Evolutionary conservation across 1,284 basidiomycete species (phyloP).

Genomic region (Volvariella volvacea): DNA sequence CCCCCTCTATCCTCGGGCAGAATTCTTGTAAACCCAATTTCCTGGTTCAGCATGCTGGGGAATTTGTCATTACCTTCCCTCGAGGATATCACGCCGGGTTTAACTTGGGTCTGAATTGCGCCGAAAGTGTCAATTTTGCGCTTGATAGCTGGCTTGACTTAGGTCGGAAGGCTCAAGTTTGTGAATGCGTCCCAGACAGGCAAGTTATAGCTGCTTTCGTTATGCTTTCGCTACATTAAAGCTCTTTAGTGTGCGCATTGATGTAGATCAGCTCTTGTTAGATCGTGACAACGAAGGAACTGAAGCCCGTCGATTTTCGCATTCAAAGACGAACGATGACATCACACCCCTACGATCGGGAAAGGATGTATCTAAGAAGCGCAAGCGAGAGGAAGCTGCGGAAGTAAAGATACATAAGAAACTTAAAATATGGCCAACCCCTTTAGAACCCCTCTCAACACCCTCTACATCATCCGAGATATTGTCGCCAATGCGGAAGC

Average conservation of each 20-base stretch:
- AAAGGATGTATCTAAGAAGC: constrained; percentile 22
- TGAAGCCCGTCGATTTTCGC: constrained; percentile 6
- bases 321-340: constrained; percentile 8
- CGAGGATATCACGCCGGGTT: constrained; percentile 95
- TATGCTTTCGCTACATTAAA: constrained; percentile 9
- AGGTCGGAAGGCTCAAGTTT: constrained; percentile 77
- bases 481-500: constrained; percentile 21
- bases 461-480: constrained; percentile 6
- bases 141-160: constrained; percentile 92
- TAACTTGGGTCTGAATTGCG: constrained; percentile 96
- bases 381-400: constrained; percentile 24
- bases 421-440: constrained; percentile 24
- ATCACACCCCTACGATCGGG: constrained; percentile 4
- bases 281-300: constrained; percentile 31
- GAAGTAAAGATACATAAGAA: constrained; percentile 26
- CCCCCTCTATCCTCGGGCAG: constrained; percentile 77
- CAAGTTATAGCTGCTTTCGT: constrained; percentile 25
- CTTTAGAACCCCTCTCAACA: constrained; percentile 10
- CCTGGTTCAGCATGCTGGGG: constrained; percentile 85
- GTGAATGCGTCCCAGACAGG: constrained; percentile 82
- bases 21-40: constrained; percentile 82
- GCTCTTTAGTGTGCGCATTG: constrained; percentile 73
- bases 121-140: constrained; percentile 97
- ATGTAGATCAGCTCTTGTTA: constrained; percentile 77
- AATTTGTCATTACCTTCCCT: constrained; percentile 96